phyloP scores from a whole-genome alignment of 306 rosid genomes.

The cucumber (Cucumis sativus) region DNA sequence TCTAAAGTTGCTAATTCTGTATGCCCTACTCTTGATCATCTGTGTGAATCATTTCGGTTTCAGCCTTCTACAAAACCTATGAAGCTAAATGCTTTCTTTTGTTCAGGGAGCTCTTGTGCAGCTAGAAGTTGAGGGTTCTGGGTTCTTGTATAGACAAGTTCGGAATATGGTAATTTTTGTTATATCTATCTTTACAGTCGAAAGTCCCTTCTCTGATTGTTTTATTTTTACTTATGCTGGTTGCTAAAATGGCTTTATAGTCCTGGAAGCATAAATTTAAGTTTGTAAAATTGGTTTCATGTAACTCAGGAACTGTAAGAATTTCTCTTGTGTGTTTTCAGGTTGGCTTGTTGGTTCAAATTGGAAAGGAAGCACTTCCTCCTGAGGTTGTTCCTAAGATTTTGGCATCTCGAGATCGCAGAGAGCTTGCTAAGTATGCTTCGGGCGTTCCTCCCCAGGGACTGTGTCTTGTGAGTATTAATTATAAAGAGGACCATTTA shows the following conservation, averaged over 20 bases:
- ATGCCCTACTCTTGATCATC: not conserved
- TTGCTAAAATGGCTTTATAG: too few relatives aligned
- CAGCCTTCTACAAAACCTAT: not conserved
- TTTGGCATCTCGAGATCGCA: constrained; percentile 67
- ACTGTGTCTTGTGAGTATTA: constrained; percentile 58
- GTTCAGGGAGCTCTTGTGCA: constrained; percentile 36
- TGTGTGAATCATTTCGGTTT: not conserved
- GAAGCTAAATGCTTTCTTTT: constrained; percentile 3
- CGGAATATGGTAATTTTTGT: constrained; percentile 63
- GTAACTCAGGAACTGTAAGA: not conserved
- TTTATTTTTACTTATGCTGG: not conserved
- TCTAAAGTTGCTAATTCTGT: not conserved
- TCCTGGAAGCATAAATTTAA: not conserved
- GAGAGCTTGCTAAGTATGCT: constrained; percentile 72
- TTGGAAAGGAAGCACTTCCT: constrained; percentile 79
- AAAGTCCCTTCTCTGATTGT: not conserved
- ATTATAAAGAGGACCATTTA: constrained; percentile 60
- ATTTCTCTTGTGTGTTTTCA: constrained; percentile 11
- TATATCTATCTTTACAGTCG: not conserved
- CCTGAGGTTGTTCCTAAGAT: constrained; percentile 55
- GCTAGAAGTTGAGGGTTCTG: constrained; percentile 85
- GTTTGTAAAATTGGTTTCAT: not conserved
- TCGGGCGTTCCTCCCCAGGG: constrained; percentile 68
- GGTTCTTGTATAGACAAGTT: constrained; percentile 89
- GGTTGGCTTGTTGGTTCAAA: constrained; percentile 80